These are phyloP conservation scores for Chrysanthemum lavandulifolium DNA, from an alignment of 129 eudicot species.

Conservation along the genomic window DNA sequence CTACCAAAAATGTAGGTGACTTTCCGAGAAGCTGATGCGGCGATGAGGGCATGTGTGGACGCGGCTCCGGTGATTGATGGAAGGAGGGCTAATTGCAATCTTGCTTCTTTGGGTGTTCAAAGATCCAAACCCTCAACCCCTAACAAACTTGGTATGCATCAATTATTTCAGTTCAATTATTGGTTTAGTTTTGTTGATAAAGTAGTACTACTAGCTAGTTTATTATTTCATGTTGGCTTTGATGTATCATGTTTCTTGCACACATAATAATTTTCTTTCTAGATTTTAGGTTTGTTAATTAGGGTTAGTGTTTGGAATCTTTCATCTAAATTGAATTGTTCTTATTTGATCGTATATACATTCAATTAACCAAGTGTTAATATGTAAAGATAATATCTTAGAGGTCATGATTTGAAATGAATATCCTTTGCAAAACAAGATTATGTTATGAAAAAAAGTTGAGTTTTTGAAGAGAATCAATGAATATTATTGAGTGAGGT, in stretches of 20 bases:
- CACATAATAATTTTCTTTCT: neutral
- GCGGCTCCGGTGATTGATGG: slow-evolving; percentile 96
- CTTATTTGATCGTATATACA: slow-evolving; percentile 7
- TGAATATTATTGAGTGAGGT: slow-evolving; percentile 37
- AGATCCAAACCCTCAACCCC: slow-evolving; percentile 95
- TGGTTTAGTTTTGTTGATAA: neutral
- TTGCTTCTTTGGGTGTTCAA: slow-evolving; percentile 97
- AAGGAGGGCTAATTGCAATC: slow-evolving; percentile 90
- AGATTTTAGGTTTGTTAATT: slow-evolving; percentile 8
- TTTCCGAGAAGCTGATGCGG: slow-evolving; percentile 86
- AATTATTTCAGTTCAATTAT: slow-evolving; percentile 2
- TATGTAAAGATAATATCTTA: neutral
- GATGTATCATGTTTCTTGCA: neutral
- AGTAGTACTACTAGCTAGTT: neutral
- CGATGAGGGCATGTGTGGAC: slow-evolving; percentile 93
- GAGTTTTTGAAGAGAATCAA: slow-evolving; percentile 41
- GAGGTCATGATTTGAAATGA: slow-evolving; percentile 27
- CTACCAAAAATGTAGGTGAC: slow-evolving; percentile 61
- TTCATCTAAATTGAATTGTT: no score
- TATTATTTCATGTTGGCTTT: slow-evolving; percentile 20
- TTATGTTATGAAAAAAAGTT: slow-evolving; percentile 22
- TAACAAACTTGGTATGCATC: slow-evolving; percentile 60
- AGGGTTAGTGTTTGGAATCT: slow-evolving; percentile 15
- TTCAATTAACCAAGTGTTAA: slow-evolving; percentile 1
- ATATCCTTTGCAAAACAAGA: slow-evolving; percentile 31